Conservation (phyloP, 441 rosid genomes). For the Mallotus japonicus region DNA sequence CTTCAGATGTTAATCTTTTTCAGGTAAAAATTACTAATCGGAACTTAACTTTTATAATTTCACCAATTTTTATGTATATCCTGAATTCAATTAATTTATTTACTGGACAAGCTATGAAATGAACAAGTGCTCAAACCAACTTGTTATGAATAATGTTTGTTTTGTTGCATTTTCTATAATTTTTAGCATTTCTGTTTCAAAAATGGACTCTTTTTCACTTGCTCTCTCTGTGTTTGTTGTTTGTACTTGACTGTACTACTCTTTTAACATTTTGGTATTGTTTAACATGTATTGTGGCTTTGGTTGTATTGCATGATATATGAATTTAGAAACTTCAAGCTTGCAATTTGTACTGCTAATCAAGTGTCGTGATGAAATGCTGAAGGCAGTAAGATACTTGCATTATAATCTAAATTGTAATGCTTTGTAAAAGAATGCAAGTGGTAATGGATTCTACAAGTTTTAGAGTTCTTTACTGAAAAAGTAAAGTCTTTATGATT, state of each 20-base stretch:
- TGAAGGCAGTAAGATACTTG: background rate
- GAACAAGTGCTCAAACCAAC: background rate
- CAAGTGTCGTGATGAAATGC: background rate
- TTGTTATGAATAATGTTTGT: background rate
- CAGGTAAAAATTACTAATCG: conserved; percentile 62
- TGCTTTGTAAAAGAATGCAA: background rate
- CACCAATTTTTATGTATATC: background rate
- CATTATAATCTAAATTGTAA: background rate
- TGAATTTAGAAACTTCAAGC: background rate
- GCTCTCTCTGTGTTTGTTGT: background rate
- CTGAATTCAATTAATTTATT: background rate
- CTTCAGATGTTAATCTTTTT: conserved; percentile 88
- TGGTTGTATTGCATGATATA: conserved; percentile 6
- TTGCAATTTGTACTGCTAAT: background rate
- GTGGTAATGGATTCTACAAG: background rate
- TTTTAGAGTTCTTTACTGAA: background rate
- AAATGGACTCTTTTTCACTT: background rate
- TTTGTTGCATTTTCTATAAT: background rate
- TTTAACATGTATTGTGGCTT: no score
- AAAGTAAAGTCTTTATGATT: background rate
- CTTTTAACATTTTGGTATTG: no score
- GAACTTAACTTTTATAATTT: background rate
- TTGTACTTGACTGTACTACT: background rate
- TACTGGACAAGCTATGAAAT: background rate
- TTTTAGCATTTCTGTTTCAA: background rate